phyloP scores from a whole-genome alignment of 768 basidiomycete species.

The Gautieria morchelliformis region DNA sequence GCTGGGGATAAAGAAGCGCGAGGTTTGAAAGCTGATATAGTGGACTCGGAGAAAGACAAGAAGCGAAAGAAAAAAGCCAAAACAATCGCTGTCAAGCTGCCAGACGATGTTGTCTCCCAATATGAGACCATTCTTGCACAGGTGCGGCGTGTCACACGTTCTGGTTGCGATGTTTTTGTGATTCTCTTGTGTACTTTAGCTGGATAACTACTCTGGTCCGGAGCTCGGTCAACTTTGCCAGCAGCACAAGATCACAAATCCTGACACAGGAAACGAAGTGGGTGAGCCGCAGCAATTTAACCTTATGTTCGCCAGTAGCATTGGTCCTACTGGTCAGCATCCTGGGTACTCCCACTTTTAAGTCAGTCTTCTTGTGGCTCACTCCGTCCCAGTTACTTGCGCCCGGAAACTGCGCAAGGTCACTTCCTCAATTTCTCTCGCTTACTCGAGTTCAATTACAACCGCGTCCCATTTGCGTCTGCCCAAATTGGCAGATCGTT shows the following conservation, averaged over 20 bases:
- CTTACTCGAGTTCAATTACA: constrained; percentile 96
- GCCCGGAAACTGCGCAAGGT: constrained; percentile 96
- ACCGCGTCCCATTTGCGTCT: constrained; percentile 91
- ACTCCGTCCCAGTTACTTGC: constrained; percentile 60
- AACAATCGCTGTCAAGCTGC: constrained; percentile 55
- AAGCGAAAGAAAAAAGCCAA: constrained; percentile 68
- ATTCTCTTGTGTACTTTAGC: constrained; percentile 31
- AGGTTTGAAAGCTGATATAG: constrained; percentile 51
- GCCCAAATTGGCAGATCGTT: constrained; percentile 95
- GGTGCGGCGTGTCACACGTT: constrained; percentile 40
- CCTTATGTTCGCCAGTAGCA: constrained; percentile 96
- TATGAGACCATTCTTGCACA: constrained; percentile 85
- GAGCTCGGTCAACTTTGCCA: constrained; percentile 82
- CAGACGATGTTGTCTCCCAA: constrained; percentile 61
- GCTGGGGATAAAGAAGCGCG: constrained; percentile 88
- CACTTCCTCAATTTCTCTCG: constrained; percentile 99
- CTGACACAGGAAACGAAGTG: constrained; percentile 88
- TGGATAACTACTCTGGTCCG: constrained; percentile 89
- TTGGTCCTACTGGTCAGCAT: constrained; percentile 95
- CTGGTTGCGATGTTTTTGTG: neutral
- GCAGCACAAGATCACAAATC: constrained; percentile 74
- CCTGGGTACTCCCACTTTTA: constrained; percentile 50
- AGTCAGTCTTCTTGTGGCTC: neutral
- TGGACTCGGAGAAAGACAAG: constrained; percentile 44
- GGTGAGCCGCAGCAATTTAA: constrained; percentile 94